These are phyloP conservation scores for Helianthus tuberosus DNA, from an alignment of 129 eudicot genomes.

Conservation along the genomic window DNA sequence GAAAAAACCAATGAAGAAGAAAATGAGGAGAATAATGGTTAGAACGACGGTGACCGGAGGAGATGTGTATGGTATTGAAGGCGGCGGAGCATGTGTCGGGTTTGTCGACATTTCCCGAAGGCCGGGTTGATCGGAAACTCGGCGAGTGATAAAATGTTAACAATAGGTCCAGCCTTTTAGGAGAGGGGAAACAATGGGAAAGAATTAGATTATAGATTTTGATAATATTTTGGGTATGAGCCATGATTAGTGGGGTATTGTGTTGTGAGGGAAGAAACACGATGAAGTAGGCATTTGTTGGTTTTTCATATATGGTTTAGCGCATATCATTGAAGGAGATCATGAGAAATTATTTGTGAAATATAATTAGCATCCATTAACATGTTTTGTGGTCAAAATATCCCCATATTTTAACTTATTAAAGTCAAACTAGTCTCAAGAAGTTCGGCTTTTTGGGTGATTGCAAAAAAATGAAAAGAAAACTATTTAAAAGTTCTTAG, in stretches of 20 bases:
- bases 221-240: conserved; percentile 14
- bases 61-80: conserved; percentile 35
- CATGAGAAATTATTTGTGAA: not conserved
- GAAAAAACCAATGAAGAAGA: conserved; percentile 62
- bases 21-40: conserved; percentile 52
- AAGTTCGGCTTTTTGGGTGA: not conserved
- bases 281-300: conserved; percentile 33
- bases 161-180: conserved; percentile 33
- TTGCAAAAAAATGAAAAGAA: no score
- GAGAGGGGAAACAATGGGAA: conserved; percentile 15
- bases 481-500: no score
- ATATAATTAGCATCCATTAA: not conserved
- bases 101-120: conserved; percentile 41
- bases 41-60: conserved; percentile 62
- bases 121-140: conserved; percentile 19
- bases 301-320: conserved; percentile 34
- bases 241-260: conserved; percentile 6
- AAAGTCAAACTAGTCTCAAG: conserved; percentile 9
- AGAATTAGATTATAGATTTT: not conserved
- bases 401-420: conserved; percentile 17
- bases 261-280: conserved; percentile 19
- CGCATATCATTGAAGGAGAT: conserved; percentile 22
- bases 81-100: conserved; percentile 36
- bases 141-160: conserved; percentile 40
- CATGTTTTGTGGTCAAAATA: conserved; percentile 29